These are phyloP conservation scores for Nothophoma quercina DNA, from an alignment of 2,329 filamentous ascomycete genomes.

Conservation along the genomic window DNA sequence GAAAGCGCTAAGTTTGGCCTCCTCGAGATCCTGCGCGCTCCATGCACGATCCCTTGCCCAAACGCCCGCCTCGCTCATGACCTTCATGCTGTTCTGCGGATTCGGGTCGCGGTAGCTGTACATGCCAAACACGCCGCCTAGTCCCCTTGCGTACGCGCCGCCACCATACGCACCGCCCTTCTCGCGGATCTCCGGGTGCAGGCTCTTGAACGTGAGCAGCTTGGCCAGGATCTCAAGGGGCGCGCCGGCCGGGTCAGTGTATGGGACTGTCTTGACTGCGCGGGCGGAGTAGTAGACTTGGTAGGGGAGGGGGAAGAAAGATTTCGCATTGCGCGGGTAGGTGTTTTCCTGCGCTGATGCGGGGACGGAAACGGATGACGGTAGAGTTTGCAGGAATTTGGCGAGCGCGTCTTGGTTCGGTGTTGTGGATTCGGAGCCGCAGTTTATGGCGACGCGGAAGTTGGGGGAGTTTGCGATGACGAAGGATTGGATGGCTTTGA, in stretches of 20 bases:
- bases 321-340: conserved; percentile 63
- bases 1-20: conserved; percentile 95
- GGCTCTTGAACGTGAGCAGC: conserved; percentile 92
- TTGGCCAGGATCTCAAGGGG: conserved; percentile 88
- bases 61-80: conserved; percentile 81
- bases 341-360: conserved; percentile 42
- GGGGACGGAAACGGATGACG: conserved; percentile 48
- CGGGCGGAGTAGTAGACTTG: conserved; percentile 95
- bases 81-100: conserved; percentile 82
- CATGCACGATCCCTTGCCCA: conserved; percentile 85
- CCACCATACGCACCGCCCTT: conserved; percentile 97
- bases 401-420: conserved; percentile 75
- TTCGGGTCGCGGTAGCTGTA: conserved; percentile 98
- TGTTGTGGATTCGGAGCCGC: conserved; percentile 74
- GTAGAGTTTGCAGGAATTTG: conserved; percentile 72
- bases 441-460: conserved; percentile 84
- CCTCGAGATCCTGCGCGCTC: conserved; percentile 86
- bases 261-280: conserved; percentile 83
- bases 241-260: conserved; percentile 76
- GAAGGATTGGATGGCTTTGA: conserved; percentile 84
- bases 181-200: conserved; percentile 97
- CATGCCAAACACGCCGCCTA: conserved; percentile 90
- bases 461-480: conserved; percentile 72
- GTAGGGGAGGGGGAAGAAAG: conserved; percentile 93
- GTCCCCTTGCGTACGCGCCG: conserved; percentile 79